phyloP scores from a whole-genome alignment of 2,329 filamentous ascomycete species.

The Fusarium sp. region DNA sequence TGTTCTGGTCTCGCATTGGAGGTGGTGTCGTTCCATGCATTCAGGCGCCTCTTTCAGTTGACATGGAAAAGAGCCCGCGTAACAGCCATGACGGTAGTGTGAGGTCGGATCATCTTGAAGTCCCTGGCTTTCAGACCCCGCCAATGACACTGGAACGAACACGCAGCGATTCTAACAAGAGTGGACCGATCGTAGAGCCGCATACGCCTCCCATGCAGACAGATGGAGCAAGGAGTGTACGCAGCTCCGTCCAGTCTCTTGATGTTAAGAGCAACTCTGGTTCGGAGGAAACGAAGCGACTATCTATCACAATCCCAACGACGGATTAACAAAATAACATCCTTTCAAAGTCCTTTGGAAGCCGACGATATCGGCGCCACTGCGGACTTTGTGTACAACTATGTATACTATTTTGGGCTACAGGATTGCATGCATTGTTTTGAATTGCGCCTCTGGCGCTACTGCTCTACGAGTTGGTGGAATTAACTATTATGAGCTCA shows the following conservation, averaged over 20 bases:
- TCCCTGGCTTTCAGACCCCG: conserved; percentile 42
- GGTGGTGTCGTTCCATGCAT: conserved; percentile 85
- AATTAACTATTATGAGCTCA: conserved; percentile 10
- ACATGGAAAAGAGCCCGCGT: conserved; percentile 53
- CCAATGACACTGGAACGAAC: conserved; percentile 43
- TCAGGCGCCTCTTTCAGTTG: conserved; percentile 47
- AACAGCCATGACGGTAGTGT: conserved; percentile 52
- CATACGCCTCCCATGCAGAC: conserved; percentile 52
- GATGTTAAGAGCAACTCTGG: conserved; percentile 45
- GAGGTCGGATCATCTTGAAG: conserved; percentile 35
- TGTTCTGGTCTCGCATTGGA: conserved; percentile 96
- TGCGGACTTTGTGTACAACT: conserved; percentile 41
- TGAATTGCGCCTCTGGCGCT: conserved; percentile 15
- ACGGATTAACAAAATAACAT: conserved; percentile 29
- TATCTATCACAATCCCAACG: conserved; percentile 50
- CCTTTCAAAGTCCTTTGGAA: conserved; percentile 4
- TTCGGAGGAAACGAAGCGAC: conserved; percentile 46
- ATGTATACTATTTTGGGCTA: conserved; percentile 42
- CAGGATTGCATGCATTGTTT: conserved; percentile 35
- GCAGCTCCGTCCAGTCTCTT: conserved; percentile 48
- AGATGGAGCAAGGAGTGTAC: conserved; percentile 44
- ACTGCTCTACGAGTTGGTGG: conserved; percentile 1
- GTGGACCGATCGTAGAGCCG: conserved; percentile 41
- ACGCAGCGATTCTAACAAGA: conserved; percentile 30
- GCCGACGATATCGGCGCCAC: not conserved